Conservation (phyloP, 169 alveolate species). For the Cryptosporidium sp. region DNA sequence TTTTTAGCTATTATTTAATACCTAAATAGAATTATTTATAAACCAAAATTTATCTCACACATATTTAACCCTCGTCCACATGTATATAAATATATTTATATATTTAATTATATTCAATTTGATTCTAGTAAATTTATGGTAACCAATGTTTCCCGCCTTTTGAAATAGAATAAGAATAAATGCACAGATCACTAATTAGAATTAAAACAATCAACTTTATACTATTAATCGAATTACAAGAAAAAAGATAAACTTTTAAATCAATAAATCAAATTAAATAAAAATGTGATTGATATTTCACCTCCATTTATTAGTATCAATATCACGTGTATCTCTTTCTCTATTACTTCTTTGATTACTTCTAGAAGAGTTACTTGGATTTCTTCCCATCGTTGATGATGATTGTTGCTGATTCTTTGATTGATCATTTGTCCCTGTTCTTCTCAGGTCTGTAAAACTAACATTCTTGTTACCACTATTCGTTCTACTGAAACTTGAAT, state of each 20-base stretch:
- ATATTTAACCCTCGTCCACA: background rate
- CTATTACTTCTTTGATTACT: slow-evolving; percentile 19
- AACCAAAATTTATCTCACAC: too few relatives aligned
- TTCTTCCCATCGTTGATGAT: background rate
- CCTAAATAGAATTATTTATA: background rate
- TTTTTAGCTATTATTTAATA: too few relatives aligned
- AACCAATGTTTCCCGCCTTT: background rate
- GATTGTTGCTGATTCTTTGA: slow-evolving; percentile 1
- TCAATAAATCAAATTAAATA: background rate
- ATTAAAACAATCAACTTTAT: background rate
- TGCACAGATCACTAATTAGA: background rate
- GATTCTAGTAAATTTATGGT: background rate
- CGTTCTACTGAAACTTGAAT: slow-evolving; percentile 9
- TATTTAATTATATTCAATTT: too few relatives aligned
- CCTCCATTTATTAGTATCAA: slow-evolving; percentile 60
- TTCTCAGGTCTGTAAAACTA: slow-evolving; percentile 40
- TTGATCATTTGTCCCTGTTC: slow-evolving; percentile 17
- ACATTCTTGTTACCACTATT: slow-evolving; percentile 27
- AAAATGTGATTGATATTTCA: background rate
- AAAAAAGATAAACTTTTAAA: background rate
- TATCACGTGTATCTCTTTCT: slow-evolving; percentile 60
- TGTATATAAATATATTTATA: background rate
- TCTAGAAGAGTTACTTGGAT: slow-evolving; percentile 10
- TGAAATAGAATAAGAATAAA: too few relatives aligned
- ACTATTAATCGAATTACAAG: background rate